phyloP scores from a whole-genome alignment of 2,329 filamentous ascomycete genomes.

The Trichoderma sp. region DNA sequence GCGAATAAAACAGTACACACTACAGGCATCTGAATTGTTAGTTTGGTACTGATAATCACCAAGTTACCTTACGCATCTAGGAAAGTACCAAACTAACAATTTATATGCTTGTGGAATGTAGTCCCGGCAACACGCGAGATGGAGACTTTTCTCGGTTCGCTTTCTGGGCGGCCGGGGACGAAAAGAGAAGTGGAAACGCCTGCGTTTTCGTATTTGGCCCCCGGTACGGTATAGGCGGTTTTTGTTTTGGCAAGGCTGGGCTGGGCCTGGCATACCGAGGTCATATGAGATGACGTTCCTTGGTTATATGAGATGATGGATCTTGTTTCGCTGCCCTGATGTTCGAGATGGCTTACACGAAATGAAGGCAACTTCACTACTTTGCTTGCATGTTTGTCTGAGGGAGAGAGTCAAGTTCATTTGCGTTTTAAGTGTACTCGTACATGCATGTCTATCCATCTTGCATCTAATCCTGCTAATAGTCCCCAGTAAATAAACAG shows the following conservation, averaged over 20 bases:
- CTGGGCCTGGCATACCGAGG: background rate
- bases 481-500: background rate
- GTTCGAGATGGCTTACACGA: background rate
- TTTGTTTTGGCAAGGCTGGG: background rate
- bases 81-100: too few species aligned
- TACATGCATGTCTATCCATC: conserved; percentile 9
- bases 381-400: background rate
- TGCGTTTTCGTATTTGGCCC: background rate
- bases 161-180: background rate
- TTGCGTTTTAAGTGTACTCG: background rate
- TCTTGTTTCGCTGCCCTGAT: background rate
- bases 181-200: too few species aligned
- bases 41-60: too few species aligned
- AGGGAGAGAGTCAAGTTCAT: background rate
- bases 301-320: background rate
- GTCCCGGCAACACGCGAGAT: background rate
- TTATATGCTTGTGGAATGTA: background rate
- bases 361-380: background rate
- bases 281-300: background rate
- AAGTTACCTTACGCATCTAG: too few species aligned
- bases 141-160: background rate
- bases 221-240: background rate
- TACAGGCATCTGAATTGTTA: too few species aligned
- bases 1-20: background rate
- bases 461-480: background rate